Conservation (phyloP, 202 grass and related monocot species). For the Hordeum pubiflorum region DNA sequence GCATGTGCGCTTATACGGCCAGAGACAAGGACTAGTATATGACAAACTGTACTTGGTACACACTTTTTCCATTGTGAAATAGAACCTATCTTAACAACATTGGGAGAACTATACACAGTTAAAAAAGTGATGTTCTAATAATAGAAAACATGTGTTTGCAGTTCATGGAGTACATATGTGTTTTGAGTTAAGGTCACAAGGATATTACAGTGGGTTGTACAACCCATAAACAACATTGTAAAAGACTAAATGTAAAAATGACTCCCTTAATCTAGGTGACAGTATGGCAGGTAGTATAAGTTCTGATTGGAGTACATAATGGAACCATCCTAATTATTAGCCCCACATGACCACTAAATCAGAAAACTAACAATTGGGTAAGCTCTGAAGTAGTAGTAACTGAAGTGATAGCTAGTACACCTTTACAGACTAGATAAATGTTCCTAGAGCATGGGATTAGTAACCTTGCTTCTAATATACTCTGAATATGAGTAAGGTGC, state of each 20-base stretch:
- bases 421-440: too few relatives aligned
- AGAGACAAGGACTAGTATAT: neutral
- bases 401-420: slow-evolving; percentile 1
- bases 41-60: neutral
- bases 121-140: neutral
- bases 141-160: neutral
- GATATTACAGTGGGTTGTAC: neutral
- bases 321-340: slow-evolving; percentile 15
- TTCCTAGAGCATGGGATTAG: too few relatives aligned
- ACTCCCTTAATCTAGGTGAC: neutral
- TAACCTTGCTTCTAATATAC: too few relatives aligned
- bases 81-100: neutral
- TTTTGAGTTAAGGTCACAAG: neutral
- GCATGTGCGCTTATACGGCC: too few relatives aligned
- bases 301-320: neutral
- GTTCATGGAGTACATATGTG: neutral
- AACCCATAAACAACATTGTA: neutral
- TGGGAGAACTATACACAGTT: neutral
- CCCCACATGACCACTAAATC: slow-evolving; percentile 7
- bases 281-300: neutral
- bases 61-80: neutral
- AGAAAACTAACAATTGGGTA: slow-evolving; percentile 14
- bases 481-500: too few relatives aligned
- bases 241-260: neutral
- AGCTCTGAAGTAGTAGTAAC: slow-evolving; percentile 3